Evolutionary conservation across 2,329 filamentous ascomycete genomes (phyloP).

Genomic region (Rugonectria rugulosa): DNA sequence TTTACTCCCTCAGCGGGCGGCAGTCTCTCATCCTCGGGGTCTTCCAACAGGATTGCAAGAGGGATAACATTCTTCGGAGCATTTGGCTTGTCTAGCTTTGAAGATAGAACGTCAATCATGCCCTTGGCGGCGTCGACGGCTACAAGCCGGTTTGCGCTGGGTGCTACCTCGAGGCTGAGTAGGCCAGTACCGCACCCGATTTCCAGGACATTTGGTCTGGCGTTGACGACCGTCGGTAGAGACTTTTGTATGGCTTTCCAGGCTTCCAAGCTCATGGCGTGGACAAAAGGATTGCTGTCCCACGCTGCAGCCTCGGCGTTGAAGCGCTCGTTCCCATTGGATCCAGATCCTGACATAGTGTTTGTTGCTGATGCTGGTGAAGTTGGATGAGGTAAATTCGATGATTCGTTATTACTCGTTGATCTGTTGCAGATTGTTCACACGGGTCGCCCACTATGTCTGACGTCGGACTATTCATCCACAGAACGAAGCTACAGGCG

Average conservation of each 20-base stretch:
- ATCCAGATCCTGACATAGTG: constrained; percentile 3
- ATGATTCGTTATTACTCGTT: too few relatives aligned
- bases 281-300: constrained; percentile 61
- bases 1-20: constrained; percentile 43
- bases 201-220: constrained; percentile 55
- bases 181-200: constrained; percentile 65
- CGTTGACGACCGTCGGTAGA: constrained; percentile 30
- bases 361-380: background rate
- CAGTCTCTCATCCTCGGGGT: constrained; percentile 56
- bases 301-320: constrained; percentile 61
- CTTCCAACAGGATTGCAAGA: constrained; percentile 55
- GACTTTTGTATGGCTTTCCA: constrained; percentile 35
- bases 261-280: constrained; percentile 51
- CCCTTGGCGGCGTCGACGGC: constrained; percentile 62
- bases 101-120: constrained; percentile 60
- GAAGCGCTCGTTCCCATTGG: constrained; percentile 50
- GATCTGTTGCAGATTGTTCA: too few relatives aligned
- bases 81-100: constrained; percentile 48
- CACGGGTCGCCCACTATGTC: too few relatives aligned
- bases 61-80: constrained; percentile 52
- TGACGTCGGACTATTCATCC: too few relatives aligned
- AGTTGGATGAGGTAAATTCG: background rate
- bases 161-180: constrained; percentile 57
- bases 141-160: constrained; percentile 54
- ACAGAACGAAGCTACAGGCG: too few relatives aligned